Evolutionary conservation across 768 basidiomycete species (phyloP), one percentile per base, ranked within the genome.

Genomic region (Dioszegia crocea): DNA sequence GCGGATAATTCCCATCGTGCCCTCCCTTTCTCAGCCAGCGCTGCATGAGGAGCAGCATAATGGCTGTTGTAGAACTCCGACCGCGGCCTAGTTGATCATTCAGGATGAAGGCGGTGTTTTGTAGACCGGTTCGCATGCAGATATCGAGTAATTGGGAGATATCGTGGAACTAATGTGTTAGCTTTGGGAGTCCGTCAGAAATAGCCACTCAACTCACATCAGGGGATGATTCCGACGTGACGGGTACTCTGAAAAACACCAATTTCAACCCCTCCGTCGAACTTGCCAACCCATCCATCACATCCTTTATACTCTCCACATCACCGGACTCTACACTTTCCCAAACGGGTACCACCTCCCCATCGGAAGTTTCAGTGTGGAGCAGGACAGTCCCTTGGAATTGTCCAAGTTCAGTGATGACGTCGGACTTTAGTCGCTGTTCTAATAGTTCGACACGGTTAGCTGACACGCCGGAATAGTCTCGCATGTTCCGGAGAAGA

Each of bases 21-120:
- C 51, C 51, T 12, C 23, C 26, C 3, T 38, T 36, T 12, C 38
- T 29, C 10, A 94, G 76, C 93, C 93, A 96, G 70, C 86, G 82
- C 64, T 88, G 84, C 51, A 93, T 89, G 27, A 97, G 81, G 23
- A 91, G 79, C 39, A 97, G 80, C 55, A 93, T 83, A 41, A 93
- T 89, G 17, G 92, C 88, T n/a, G 91, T 86, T 48, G 91, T 78
- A 0, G 93, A 94, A 60, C 91, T 93, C 67, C 96, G 82, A 10
- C 94, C 93, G 29, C 91, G 82, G 12, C 71, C 94, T 14, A 99
- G 83, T 71, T 99, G 96, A 68, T 93, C 96, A 70, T 98, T 99
- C 33, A 99, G 83, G 17, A 99, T 86, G 57, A 98, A 88, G 4
- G 78, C 77, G 0, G 88, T 87, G 38, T 83, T 82, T 21, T 83